Percentiles rank a stretch among this genome's conserved stretches.
These are phyloP conservation scores for Sphaerostilbella broomeana DNA, from an alignment of 2,329 filamentous ascomycete genomes.

Conservation along the genomic window DNA sequence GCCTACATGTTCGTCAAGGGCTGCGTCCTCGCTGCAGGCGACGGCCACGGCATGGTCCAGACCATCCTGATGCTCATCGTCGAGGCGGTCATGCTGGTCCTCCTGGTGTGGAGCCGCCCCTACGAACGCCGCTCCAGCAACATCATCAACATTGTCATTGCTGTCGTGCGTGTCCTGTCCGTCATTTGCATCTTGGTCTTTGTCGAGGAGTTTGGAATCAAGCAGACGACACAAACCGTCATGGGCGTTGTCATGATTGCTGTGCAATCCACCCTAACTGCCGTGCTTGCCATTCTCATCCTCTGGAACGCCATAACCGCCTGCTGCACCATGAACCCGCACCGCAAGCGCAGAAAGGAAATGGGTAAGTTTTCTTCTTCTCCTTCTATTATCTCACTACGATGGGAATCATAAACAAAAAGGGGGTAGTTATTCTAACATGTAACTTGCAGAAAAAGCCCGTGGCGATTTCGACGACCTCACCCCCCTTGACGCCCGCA, in stretches of 20 bases:
- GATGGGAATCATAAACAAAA: too few species aligned
- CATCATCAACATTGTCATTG: conserved; percentile 89
- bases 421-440: conserved; percentile 23
- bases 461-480: conserved; percentile 72
- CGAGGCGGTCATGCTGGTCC: conserved; percentile 68
- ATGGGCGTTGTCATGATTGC: conserved; percentile 89
- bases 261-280: conserved; percentile 81
- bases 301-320: conserved; percentile 79
- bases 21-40: conserved; percentile 72
- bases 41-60: conserved; percentile 80
- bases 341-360: conserved; percentile 81
- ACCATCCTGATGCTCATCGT: conserved; percentile 72
- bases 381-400: not conserved
- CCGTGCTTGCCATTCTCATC: conserved; percentile 77
- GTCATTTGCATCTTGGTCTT: conserved; percentile 87
- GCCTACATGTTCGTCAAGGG: conserved; percentile 88
- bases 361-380: conserved; percentile 57
- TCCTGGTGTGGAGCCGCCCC: conserved; percentile 79
- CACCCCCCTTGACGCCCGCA: conserved; percentile 79
- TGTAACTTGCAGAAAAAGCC: conserved; percentile 57
- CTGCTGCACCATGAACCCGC: conserved; percentile 81
- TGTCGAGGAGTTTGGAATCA: conserved; percentile 84
- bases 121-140: conserved; percentile 83
- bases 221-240: conserved; percentile 87
- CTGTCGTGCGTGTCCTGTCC: conserved; percentile 81